phyloP scores from a whole-genome alignment of 192 early-diverging fungal species.

The Dissophora ornata region DNA sequence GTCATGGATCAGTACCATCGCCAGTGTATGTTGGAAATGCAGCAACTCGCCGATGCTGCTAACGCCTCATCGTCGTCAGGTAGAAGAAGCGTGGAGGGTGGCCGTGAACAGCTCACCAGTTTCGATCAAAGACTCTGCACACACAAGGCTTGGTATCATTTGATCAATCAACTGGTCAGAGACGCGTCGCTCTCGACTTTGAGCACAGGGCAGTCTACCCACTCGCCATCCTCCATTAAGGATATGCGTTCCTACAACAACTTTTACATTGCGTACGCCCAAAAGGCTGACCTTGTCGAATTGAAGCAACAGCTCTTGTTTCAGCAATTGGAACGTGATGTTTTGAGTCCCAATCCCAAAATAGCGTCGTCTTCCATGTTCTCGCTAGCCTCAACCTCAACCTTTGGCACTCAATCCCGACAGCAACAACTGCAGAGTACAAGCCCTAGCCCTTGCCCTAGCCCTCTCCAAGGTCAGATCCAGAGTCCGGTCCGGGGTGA shows the following conservation, averaged over 20 bases:
- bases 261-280: conserved; percentile 40
- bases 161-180: conserved; percentile 27
- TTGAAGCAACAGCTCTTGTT: conserved; percentile 31
- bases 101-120: conserved; percentile 12
- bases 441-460: too few relatives aligned
- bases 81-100: background rate
- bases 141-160: conserved; percentile 29
- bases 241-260: conserved; percentile 50
- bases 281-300: conserved; percentile 39
- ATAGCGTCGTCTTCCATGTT: conserved; percentile 16
- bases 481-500: background rate
- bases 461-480: too few relatives aligned
- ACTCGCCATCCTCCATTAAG: conserved; percentile 16
- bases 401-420: background rate
- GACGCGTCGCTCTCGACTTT: conserved; percentile 19
- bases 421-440: too few relatives aligned
- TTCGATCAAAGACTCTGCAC: conserved; percentile 38
- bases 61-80: background rate
- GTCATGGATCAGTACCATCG: conserved; percentile 54
- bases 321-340: conserved; percentile 30
- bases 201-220: background rate
- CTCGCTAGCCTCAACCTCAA: background rate
- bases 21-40: conserved; percentile 37
- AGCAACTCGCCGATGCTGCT: conserved; percentile 10
- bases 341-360: conserved; percentile 33